Base-by-base conservation (phyloP, 495 filamentous ascomycete genomes). In the Penicillium riverlandense region DNA sequence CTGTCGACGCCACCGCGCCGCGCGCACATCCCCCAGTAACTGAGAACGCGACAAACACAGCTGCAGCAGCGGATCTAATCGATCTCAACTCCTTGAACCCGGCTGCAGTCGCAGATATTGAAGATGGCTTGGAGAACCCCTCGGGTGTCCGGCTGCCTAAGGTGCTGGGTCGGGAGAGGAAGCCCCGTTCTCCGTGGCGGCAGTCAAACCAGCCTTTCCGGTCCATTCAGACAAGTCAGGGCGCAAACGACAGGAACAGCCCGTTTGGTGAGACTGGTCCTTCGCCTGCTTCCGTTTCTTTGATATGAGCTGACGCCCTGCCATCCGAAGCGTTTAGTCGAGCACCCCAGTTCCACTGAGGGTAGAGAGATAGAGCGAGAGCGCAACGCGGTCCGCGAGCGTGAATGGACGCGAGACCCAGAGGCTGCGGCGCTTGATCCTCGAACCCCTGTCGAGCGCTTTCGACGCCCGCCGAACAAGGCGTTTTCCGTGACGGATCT, bases 401-500 rank as follows among this genome's bases (percentile, higher is more conserved):
- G 49, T 11, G 50, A 57, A 49, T 56, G 59, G 66, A 58, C 47
- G 7, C 52, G 49, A 30, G 40, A 45, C 10, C 52, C 54, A 28
- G 41, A 35, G 0, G 42, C 41, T 10, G 37, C 49, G 5, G 56
- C 43, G 43, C 11, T 38, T 2, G 76, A 79, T 51, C 44, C 65
- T 6, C 65, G 73, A 29, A 75, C 84, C 0, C 84, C 82, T 0
- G 64, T 85, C 16, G 77, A 89, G 43, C 83, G 88, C 29, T 97
- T 95, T 57, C 83, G 92, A 15, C 79, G 77, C 2, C 74, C 76
- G 14, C 86, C 86, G 0, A 83, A 77, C 51, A 90, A 86, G 52
- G 77, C 85, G 0, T 77, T 98, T n/a, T 88, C 86, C 1, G 92
- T 98, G 5, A 86, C 88, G 2, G 92, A 98, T 62, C 59, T 98